phyloP scores from a whole-genome alignment of 352 stramenopile genomes.

The Phytophthora capsici region DNA sequence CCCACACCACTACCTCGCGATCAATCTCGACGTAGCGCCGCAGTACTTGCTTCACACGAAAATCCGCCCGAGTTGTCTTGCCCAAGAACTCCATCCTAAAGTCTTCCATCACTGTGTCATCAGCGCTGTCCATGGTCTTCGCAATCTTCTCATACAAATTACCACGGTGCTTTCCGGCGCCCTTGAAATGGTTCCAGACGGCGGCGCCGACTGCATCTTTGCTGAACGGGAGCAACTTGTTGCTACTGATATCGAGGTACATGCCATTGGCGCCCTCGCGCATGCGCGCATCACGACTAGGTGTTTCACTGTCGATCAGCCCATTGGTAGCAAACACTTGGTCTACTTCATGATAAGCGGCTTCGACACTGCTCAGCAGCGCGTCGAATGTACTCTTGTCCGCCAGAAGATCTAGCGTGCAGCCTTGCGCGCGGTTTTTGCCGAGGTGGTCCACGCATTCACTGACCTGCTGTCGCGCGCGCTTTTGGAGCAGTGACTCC shows the following conservation, averaged over 20 bases:
- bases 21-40: conserved; percentile 21
- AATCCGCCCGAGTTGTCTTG: conserved; percentile 52
- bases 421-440: conserved; percentile 15
- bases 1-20: conserved; percentile 27
- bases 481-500: conserved; percentile 49
- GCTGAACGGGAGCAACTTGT: conserved; percentile 43
- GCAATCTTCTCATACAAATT: conserved; percentile 27
- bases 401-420: conserved; percentile 14
- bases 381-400: conserved; percentile 36
- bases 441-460: conserved; percentile 6
- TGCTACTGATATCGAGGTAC: conserved; percentile 40
- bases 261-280: conserved; percentile 32
- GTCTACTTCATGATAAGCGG: conserved; percentile 37
- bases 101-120: conserved; percentile 60
- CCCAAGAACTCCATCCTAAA: conserved; percentile 53
- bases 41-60: conserved; percentile 62
- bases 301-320: conserved; percentile 18
- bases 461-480: conserved; percentile 34
- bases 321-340: conserved; percentile 39
- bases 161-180: conserved; percentile 24
- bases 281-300: conserved; percentile 23
- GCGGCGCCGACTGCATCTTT: conserved; percentile 10
- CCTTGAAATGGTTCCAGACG: conserved; percentile 40
- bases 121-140: conserved; percentile 20
- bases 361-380: conserved; percentile 33